Evolutionary conservation across 2,329 filamentous ascomycete species (phyloP), one percentile per base, ranked within the genome.

Genomic region (Truncatella angustata): DNA sequence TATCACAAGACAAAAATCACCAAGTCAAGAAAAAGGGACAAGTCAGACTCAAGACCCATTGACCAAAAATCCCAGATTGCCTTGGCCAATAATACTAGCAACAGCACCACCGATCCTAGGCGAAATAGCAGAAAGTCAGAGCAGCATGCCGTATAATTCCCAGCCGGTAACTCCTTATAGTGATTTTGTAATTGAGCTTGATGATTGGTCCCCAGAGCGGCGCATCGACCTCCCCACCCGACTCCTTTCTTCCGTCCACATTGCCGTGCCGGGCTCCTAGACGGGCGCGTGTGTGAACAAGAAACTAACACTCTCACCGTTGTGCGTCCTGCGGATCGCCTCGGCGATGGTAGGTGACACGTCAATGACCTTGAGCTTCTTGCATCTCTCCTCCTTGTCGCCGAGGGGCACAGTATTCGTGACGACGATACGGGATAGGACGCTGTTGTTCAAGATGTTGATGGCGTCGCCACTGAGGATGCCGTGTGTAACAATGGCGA

Each of bases 401-500:
- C 84, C 80, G 56, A 91, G 81, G 4, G 88, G 88, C 16, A 92
- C 87, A 3, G 88, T 91, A 70, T 92, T 91, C 46, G 88, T 91
- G 44, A 91, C 87, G 20, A 91, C 87, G 28, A 91, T 74, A 65
- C 85, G 83, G 63, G 78, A 84, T 60, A 92, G 70, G 61, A 81
- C 78, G 63, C 86, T 89, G 55, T 78, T 79, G 66, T 91, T 90
- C 59, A 90, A 70, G 63, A 81, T 86, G 65, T 88, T 82, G 50
- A 90, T 88, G 11, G 88, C 88, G 60, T 88, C 87, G 32, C 66
- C 66, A 51, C 64, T 66, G 48, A 97, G 75, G 54, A 97, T 96
- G 32, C 91, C 92, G 67, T 97, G 93, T 1, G 93, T 97, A 53
- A 97, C 94, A 59, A 97, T 95, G 21, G 94, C 94, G 57, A 96